These are phyloP conservation scores for Aspergillus costaricaensis DNA, from an alignment of 2,329 filamentous ascomycete species.

Conservation along the genomic window DNA sequence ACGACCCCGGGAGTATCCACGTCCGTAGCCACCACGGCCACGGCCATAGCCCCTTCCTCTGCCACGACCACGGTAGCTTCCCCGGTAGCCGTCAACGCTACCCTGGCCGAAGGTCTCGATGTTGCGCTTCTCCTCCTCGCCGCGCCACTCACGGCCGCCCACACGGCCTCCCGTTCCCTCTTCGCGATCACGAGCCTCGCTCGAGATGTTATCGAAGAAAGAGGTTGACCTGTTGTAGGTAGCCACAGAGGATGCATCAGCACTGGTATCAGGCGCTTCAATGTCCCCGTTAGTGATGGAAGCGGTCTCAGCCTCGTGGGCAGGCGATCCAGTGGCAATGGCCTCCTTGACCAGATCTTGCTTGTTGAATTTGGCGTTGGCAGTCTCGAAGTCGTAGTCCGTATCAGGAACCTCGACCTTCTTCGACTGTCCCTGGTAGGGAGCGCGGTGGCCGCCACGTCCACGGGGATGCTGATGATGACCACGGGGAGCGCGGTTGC, in stretches of 20 bases:
- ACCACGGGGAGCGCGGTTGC: conserved; percentile 40
- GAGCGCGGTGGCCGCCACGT: conserved; percentile 48
- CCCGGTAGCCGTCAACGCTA: conserved; percentile 86
- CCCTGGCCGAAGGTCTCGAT: conserved; percentile 98
- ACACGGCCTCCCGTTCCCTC: conserved; percentile 66
- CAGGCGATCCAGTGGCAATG: conserved; percentile 72
- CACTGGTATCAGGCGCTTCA: conserved; percentile 38
- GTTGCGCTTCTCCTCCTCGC: conserved; percentile 91
- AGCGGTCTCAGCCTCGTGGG: conserved; percentile 55
- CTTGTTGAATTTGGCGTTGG: conserved; percentile 89
- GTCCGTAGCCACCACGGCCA: conserved; percentile 50
- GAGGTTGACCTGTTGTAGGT: conserved; percentile 85
- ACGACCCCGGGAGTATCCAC: conserved; percentile 44
- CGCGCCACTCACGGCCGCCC: conserved; percentile 85
- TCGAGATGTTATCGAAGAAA: conserved; percentile 98
- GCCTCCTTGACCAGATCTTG: conserved; percentile 86
- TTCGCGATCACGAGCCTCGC: conserved; percentile 84
- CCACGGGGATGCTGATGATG: conserved; percentile 49
- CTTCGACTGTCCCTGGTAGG: conserved; percentile 49
- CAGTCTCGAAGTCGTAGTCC: conserved; percentile 87
- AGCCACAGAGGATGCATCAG: conserved; percentile 37
- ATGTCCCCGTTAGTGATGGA: conserved; percentile 43
- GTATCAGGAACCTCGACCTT: conserved; percentile 87
- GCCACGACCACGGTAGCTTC: conserved; percentile 70
- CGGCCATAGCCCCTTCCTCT: conserved; percentile 54